Evolutionary conservation across 176 grass and related monocot genomes (phyloP), one percentile per base, ranked within the genome.

Genomic region (Calamus simplicifolius): DNA sequence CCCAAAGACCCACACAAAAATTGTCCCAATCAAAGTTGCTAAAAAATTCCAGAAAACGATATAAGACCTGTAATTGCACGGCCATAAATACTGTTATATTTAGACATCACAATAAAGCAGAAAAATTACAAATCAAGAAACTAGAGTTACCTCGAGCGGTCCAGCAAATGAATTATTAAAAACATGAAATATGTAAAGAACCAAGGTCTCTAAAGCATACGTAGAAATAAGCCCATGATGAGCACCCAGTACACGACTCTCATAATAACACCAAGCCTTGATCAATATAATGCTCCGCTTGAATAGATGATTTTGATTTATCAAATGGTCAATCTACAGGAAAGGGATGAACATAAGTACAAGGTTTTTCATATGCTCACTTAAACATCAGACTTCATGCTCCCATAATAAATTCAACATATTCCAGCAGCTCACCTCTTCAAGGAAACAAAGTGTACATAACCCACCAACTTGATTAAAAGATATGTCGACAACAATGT

Each of bases 161-260:
- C 91, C 91, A 50, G 83, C 63, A 78, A 90, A 95, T 56, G 64
- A 76, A 66, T 95, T 95, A 74, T 90, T 82, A 59, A 87, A 95
- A 29, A 95, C 79, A 55, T 95, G 91, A 79, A 95, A 95, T 69
- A 95, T 90, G 74, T 95, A 95, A 66, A 95, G 80, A 84, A 95
- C 91, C 65, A 95, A 77, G 5, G 80, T 95, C 77, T 95, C 91
- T 80, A 95, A 80, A 61, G 91, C 91, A 10, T 95, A 95, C 71
- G 91, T 95, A 81, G 91, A 95, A 72, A 95, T 95, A 61, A 95
- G 91, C 52, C 91, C 91, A 95, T 95, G 86, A 66, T 95, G 91
- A 81, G 91, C 91, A 76, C 91, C 91, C 59, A 95, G 82, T 78
- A 95, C 84, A 72, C 91, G 91, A 72, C 86, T 90, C 74, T 95